Base-by-base conservation (phyloP, 192 early-diverging fungal genomes). In the Chytriomyces confervae region DNA sequence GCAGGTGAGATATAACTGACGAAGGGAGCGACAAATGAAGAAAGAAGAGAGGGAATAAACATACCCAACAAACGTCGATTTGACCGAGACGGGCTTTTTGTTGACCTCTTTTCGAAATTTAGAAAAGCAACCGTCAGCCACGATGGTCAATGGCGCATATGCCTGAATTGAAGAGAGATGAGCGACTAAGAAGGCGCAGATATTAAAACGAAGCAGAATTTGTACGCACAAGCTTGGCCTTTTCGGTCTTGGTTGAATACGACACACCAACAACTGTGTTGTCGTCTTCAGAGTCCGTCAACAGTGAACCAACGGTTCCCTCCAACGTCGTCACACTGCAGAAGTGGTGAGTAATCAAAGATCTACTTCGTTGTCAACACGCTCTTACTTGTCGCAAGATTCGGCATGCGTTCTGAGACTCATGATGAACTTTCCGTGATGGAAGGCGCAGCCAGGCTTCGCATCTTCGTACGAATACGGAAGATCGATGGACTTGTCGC, bases 41-140 rank as follows among this genome's bases (percentile, higher is more conserved):
- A 3, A 57, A 18, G 11, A 57, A 57, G 53, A 57, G 53, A 36
- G 29, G 29, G 53, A 57, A 18, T 3, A 66, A 44, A 10, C 75
- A 65, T 89, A 92, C 89, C 93, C 93, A 36, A 92, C 92, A 82
- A 94, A 94, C 69, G 93, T 85, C 0, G 89, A 91, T 61, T 86
- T 89, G 29, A 81, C 87, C 2, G 65, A 66, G 24, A 91, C 86
- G 16, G 85, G 78, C 67, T 83, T 89, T 0, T 77, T 62, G 51
- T 89, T 89, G 63, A 88, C 84, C 43, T 93, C 86, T 70, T 93
- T 95, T 50, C 97, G 88, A 81, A 97, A 98, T 82, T 94, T 96
- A 75, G 96, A 97, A 67, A 94, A 94, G 77, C 93, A 93, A n/a
- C 97, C 97, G 80, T 98, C 97, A 24, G 92, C 93, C 24, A 98